Percentiles rank a stretch among this genome's conserved stretches.
These are phyloP conservation scores for Arachnomyces sp. DNA, from an alignment of 2,329 filamentous ascomycete genomes.

Conservation along the genomic window DNA sequence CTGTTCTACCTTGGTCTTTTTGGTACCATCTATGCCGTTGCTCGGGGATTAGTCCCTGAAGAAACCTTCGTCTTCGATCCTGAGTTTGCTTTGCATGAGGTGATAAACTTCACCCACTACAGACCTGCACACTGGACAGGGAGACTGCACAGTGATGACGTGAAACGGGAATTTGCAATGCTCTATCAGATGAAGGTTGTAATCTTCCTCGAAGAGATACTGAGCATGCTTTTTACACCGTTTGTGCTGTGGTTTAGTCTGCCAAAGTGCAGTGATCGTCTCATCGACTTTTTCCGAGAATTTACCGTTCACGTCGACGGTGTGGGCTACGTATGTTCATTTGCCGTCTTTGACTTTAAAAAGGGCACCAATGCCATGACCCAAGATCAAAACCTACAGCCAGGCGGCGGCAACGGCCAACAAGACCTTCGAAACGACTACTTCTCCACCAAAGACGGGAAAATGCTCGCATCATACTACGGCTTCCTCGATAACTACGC, in stretches of 20 bases:
- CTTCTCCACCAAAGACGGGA: conserved; percentile 89
- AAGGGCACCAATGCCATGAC: conserved; percentile 56
- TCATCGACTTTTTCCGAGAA: conserved; percentile 96
- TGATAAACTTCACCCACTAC: conserved; percentile 90
- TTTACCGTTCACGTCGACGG: conserved; percentile 97
- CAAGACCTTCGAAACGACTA: conserved; percentile 79
- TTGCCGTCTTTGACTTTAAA: conserved; percentile 95
- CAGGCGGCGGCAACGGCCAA: conserved; percentile 28
- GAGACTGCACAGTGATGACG: conserved; percentile 85
- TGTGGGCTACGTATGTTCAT: conserved; percentile 91
- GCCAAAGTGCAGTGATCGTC: conserved; percentile 79
- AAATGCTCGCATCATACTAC: conserved; percentile 96
- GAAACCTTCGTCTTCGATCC: conserved; percentile 88
- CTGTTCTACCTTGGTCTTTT: conserved; percentile 85
- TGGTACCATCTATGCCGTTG: conserved; percentile 72
- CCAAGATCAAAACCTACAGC: conserved; percentile 24
- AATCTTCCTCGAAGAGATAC: conserved; percentile 84
- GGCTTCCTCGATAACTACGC: conserved; percentile 91
- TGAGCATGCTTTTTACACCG: conserved; percentile 87
- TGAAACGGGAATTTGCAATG: conserved; percentile 79
- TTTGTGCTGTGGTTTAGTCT: conserved; percentile 80
- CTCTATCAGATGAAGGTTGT: conserved; percentile 88
- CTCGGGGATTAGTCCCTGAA: conserved; percentile 74
- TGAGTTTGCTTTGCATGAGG: conserved; percentile 75
- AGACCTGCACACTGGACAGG: conserved; percentile 82